Base-by-base conservation (phyloP, 2,329 filamentous ascomycete genomes). In the Aspergillus sojae region DNA sequence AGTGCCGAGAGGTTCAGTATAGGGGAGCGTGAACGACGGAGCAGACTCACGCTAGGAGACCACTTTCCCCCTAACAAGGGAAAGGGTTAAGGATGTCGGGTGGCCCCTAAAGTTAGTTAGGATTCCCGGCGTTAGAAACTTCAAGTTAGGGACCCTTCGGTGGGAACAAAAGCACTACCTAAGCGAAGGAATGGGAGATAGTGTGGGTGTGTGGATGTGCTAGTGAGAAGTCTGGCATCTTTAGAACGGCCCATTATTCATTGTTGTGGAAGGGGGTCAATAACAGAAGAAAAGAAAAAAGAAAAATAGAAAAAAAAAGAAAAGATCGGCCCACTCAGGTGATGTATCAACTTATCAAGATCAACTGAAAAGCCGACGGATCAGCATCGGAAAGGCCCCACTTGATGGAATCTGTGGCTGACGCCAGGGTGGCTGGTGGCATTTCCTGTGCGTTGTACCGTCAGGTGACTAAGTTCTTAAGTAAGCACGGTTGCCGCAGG, bases 301-400 rank as follows among this genome's bases (percentile, higher is more conserved):
- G 28, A 53, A 56, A 62, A 12, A 19, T 36, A 21, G 41, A 23
- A 23, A 45, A 57, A 57, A 57, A 60, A 57, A 63, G 36, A 62
- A 66, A 62, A 61, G 67, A 68, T 67, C 65, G 66, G 61, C 63
- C 67, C 65, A 68, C 67, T 55, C 58, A 66, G 59, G 62, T 67
- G 68, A 70, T 69, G 68, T 69, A 70, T 71, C 68, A 70, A 70
- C 66, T 70, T 71, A 70, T 70, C 68, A 70, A 70, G 70, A 71
- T 71, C 62, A 62, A 62, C 43, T 61, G 58, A 67, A 69, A 62
- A 70, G 62, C 66, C 67, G 66, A 68, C 62, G 66, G 70, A 68
- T 69, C 68, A 70, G 60, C 68, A 67, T 63, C 68, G 66, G 65
- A 62, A 64, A 62, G 41, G 69, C 61, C 61, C 69, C 69, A 71